Conservation (phyloP, 78 protist genomes). For the Speleostelium caveatum region DNA sequence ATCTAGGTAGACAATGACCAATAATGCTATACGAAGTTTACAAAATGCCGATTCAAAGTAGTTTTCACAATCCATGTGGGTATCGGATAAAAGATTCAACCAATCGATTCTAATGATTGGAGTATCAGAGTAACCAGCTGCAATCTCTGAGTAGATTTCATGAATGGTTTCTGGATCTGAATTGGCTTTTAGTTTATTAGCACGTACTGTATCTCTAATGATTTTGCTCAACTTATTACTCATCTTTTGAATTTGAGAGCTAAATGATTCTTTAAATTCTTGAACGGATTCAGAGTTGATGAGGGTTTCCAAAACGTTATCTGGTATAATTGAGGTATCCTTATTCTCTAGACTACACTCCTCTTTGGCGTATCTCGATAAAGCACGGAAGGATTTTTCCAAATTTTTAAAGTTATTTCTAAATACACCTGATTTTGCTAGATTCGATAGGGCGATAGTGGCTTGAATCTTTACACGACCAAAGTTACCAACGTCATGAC, state of each 20-base stretch:
- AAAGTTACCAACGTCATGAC: conserved; percentile 68
- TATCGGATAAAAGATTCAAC: conserved; percentile 17
- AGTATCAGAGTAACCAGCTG: conserved; percentile 68
- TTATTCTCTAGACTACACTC: background rate
- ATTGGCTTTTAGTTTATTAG: conserved; percentile 22
- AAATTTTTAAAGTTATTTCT: conserved; percentile 6
- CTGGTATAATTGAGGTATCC: conserved; percentile 2
- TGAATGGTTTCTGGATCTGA: conserved; percentile 80
- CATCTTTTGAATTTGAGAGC: conserved; percentile 42
- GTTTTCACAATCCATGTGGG: conserved; percentile 40
- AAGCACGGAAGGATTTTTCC: conserved; percentile 13
- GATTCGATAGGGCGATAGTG: conserved; percentile 42
- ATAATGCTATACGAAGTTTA: conserved; percentile 31
- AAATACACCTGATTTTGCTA: conserved; percentile 18
- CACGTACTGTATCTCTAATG: conserved; percentile 64
- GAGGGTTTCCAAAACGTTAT: background rate
- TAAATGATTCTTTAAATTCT: background rate
- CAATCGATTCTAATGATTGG: conserved; percentile 78
- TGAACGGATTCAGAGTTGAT: background rate
- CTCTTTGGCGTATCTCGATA: conserved; percentile 6
- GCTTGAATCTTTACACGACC: conserved; percentile 81
- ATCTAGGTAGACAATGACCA: conserved; percentile 26
- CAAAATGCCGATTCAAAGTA: conserved; percentile 58
- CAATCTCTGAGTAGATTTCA: conserved; percentile 64
- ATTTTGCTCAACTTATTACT: conserved; percentile 31